Evolutionary conservation across 768 basidiomycete genomes (phyloP).

Genomic region (Hypholoma sublateritium): DNA sequence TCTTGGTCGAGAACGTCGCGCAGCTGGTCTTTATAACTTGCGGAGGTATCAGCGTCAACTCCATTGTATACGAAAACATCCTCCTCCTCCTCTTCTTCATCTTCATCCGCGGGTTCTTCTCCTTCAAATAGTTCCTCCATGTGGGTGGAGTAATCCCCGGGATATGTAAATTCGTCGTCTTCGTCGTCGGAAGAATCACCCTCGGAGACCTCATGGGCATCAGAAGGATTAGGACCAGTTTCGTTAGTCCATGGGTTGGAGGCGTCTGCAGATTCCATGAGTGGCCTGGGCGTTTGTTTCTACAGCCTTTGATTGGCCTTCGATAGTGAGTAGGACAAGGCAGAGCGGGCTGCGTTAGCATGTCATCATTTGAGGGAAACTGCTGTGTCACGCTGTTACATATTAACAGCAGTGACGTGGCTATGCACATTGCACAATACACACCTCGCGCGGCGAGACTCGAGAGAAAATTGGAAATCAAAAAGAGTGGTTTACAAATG

Average conservation of each 20-base stretch:
- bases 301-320: background rate
- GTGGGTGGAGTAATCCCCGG: conserved; percentile 63
- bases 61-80: conserved; percentile 75
- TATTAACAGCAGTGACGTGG: too few relatives aligned
- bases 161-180: conserved; percentile 34
- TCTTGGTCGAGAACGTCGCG: conserved; percentile 73
- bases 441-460: too few relatives aligned
- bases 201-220: background rate
- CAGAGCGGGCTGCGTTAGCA: too few relatives aligned
- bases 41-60: conserved; percentile 52
- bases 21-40: conserved; percentile 66
- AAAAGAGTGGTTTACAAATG: too few relatives aligned
- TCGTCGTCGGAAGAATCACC: conserved; percentile 30
- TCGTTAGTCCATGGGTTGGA: conserved; percentile 12
- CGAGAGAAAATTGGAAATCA: too few relatives aligned
- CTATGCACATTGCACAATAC: too few relatives aligned
- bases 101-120: conserved; percentile 27
- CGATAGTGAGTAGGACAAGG: too few relatives aligned
- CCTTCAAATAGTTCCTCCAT: conserved; percentile 66
- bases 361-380: too few relatives aligned
- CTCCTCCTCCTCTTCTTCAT: conserved; percentile 47
- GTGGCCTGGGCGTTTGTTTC: background rate
- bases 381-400: too few relatives aligned
- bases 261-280: conserved; percentile 11
- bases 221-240: background rate